Evolutionary conservation across 2,329 filamentous ascomycete genomes (phyloP), one percentile per base, ranked within the genome.

Genomic region (Talaromyces rugulosus): DNA sequence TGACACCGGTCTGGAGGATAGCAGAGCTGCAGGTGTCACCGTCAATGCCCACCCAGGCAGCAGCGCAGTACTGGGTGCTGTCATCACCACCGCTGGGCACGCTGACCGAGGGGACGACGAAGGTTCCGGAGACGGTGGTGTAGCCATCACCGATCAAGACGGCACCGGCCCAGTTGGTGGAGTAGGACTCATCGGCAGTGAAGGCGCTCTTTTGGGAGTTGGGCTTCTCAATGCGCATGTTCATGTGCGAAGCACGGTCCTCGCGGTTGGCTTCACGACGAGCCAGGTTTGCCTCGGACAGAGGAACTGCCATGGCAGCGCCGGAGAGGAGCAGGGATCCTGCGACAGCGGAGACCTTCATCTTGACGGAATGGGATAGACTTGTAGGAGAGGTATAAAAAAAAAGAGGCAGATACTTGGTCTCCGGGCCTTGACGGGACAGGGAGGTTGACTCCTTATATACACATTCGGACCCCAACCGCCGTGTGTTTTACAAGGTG

Each of bases 21-120:
- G 83, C 82, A 4, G 75, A 77, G 16, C 68, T 69, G 71, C 82
- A 86, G 4, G 82, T 84, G 67, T 86, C 82, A 12, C 85, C 85
- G 62, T 87, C 85, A 62, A 87, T 86, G 28, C 85, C 85, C 6
- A 87, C 84, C 85, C 83, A 86, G 8, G 82, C 83, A 0, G 82
- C 81, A 2, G 80, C 81, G 34, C 58, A 63, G 62, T 63, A 63
- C 30, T 61, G 62, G 9, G 36, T 18, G 56, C 79, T 79, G 67
- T 82, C 79, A 44, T 68, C 70, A 27, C 72, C 74, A 44, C 76
- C 72, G 11, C 72, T 69, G 1, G 78, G 77, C 4, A 75, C 69
- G 23, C 74, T 75, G 12, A 83, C 80, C 1, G 76, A 77, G 3
- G 84, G 85, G 4, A 86, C 80, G 1, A 76, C 81, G 70, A 87